Base-by-base conservation (phyloP, 306 rosid genomes). In the Vicia faba region DNA sequence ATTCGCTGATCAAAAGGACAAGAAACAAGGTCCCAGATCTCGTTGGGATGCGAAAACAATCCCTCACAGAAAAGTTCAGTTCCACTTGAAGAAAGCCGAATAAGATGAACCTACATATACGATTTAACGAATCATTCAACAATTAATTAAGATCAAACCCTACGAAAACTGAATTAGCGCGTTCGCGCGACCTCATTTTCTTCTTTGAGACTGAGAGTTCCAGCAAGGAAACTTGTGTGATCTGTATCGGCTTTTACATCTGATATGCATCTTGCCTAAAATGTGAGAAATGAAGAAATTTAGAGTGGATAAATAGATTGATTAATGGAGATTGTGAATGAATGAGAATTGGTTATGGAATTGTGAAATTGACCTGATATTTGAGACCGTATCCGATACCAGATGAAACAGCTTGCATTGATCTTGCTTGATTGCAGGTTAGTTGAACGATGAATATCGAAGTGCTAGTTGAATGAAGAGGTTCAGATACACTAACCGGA, bases 1-100 rank as follows among this genome's bases (percentile, higher is more conserved):
- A 90, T 86, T 51, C 99, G 88, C 67, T 90, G 99, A 75, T 95
- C 97, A 70, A 83, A 95, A 10, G 99, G 99, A 71, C 99, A 90
- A 13, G 97, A 95, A 1, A 81, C 89, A 55, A 95, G 95, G 84
- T 90, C 97, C 97, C 99, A 90, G 77, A 95, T 95, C 97, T 95
- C 97, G 41, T 81, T 95, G 2, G 99, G 96, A 35, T 93, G 95
- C 10, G 97, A 91, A 77, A 95, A 95, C 92, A 95, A 79, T 38
- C 99, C 99, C 82, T 95, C 99, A 16, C 99, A 95, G 26, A 90
- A 82, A 33, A 95, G 80, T 59, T 95, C 99, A 11, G 88, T 85
- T 72, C 97, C 99, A 81, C 79, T 84, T 2, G 99, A 79, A 18
- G 99, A 90, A 39, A 95, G 90, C 72, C 99, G 92, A 78, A 95